These are phyloP conservation scores for Candolleomyces eurysporus DNA, from an alignment of 768 basidiomycete species.

Conservation along the genomic window DNA sequence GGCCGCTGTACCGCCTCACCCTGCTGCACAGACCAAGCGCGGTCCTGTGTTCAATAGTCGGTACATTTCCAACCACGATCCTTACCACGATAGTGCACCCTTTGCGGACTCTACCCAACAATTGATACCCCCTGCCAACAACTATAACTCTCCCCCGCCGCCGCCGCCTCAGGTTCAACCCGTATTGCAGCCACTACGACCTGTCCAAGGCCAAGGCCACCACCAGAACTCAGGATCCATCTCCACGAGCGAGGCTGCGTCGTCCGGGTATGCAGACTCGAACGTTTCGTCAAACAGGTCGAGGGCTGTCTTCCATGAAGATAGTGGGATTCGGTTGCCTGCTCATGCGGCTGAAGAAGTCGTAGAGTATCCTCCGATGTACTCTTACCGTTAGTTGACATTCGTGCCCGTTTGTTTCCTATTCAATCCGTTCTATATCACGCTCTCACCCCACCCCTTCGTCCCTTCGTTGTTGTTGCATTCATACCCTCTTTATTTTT, in stretches of 20 bases:
- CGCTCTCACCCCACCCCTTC: no score
- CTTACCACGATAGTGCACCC: not conserved
- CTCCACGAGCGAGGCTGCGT: not conserved
- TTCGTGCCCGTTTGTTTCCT: no score
- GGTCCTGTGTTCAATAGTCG: not conserved
- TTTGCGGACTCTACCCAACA: not conserved
- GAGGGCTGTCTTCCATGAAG: not conserved
- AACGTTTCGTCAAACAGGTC: not conserved
- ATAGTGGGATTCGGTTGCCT: not conserved
- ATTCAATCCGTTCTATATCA: no score
- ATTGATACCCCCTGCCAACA: not conserved
- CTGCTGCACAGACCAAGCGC: not conserved
- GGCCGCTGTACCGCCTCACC: not conserved
- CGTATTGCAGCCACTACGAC: not conserved
- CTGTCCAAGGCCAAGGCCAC: not conserved
- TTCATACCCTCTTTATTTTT: no score
- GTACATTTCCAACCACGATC: not conserved
- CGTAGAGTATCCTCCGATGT: not conserved
- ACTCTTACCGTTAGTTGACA: not conserved
- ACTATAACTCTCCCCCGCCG: not conserved
- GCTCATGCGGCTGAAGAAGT: not conserved
- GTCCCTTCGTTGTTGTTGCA: no score
- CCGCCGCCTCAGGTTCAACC: not conserved
- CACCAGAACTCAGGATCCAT: not conserved
- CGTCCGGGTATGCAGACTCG: not conserved